phyloP scores from a whole-genome alignment of 1,284 basidiomycete species.

The Rhodotorula sp. region DNA sequence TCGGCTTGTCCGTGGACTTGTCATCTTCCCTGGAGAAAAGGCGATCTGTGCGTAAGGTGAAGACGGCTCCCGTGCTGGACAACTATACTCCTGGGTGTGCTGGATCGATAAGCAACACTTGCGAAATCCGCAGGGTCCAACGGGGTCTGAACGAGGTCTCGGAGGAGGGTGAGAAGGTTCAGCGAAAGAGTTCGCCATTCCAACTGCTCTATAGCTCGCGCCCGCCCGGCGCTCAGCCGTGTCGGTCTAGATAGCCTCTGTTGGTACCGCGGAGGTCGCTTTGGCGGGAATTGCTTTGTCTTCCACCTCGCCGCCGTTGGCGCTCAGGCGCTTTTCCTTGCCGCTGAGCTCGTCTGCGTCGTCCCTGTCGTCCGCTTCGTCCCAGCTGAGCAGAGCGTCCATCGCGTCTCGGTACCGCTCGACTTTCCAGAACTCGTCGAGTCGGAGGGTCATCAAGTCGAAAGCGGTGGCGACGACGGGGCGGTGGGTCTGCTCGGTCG shows the following conservation, averaged over 20 bases:
- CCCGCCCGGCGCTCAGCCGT: no score
- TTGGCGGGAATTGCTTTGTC: background rate
- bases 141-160: no score
- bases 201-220: no score
- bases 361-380: slow-evolving; percentile 52
- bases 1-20: background rate
- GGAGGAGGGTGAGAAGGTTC: no score
- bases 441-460: slow-evolving; percentile 69
- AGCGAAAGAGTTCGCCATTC: no score
- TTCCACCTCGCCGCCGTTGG: background rate
- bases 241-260: no score
- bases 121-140: no score
- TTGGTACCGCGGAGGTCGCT: background rate
- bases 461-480: slow-evolving; percentile 70
- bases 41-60: no score
- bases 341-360: slow-evolving; percentile 8
- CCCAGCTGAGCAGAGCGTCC: slow-evolving; percentile 63
- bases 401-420: slow-evolving; percentile 69
- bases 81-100: no score
- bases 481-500: slow-evolving; percentile 10
- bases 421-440: slow-evolving; percentile 80
- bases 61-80: no score
- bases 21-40: no score
- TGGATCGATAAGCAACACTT: no score
- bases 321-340: background rate